A percentile compares a stretch with the other conserved stretches of the same genome.
Conservation (phyloP, 225 moss, liverwort and hornwort species). For the Physcomitrium patens region DNA sequence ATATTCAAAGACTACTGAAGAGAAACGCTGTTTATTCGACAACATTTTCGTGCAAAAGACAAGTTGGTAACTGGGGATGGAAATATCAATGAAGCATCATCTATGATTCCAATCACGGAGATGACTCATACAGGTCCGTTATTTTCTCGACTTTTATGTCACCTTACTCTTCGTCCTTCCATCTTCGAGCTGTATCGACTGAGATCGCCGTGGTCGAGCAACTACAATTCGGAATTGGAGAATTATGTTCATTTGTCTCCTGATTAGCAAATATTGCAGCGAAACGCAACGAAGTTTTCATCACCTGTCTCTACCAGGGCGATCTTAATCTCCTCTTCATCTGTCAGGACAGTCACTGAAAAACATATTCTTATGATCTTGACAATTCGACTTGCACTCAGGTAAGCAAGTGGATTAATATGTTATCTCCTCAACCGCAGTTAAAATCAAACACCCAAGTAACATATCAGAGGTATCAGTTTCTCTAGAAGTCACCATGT, state of each 20-base stretch:
- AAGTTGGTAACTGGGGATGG: slow-evolving; percentile 74
- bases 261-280: slow-evolving; percentile 69
- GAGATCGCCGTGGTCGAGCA: slow-evolving; percentile 95
- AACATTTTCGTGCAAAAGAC: slow-evolving; percentile 17
- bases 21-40: slow-evolving; percentile 16
- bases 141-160: slow-evolving; percentile 14
- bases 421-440: slow-evolving; percentile 12
- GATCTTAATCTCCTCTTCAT: slow-evolving; percentile 48
- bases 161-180: background rate
- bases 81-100: slow-evolving; percentile 60
- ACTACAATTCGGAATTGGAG: slow-evolving; percentile 70
- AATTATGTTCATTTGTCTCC: slow-evolving; percentile 86
- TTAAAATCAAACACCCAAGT: slow-evolving; percentile 48
- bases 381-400: slow-evolving; percentile 12
- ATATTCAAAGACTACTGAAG: slow-evolving; percentile 2
- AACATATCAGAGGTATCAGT: slow-evolving; percentile 91
- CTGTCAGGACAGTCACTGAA: background rate
- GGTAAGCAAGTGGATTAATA: background rate
- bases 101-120: slow-evolving; percentile 95
- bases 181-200: background rate
- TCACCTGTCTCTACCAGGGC: slow-evolving; percentile 96
- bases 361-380: background rate
- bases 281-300: slow-evolving; percentile 82
- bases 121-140: slow-evolving; percentile 83
- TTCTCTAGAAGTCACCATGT: slow-evolving; percentile 83